Base-by-base conservation (phyloP, 305 asterid species). In the Plantago lanceolata region DNA sequence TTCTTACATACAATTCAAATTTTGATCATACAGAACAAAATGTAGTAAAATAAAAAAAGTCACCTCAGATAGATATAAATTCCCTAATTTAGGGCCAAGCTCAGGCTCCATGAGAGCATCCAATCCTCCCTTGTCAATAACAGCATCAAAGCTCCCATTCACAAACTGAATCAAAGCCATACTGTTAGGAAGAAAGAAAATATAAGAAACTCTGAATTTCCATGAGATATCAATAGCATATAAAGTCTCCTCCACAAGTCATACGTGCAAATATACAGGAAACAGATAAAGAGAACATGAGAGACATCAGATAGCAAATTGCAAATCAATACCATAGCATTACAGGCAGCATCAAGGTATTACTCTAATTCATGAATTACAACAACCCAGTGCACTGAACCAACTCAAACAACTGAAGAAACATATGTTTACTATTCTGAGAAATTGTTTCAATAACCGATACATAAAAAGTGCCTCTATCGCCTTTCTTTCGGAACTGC, bases 41-140 rank as follows among this genome's bases (percentile, higher is more conserved):
- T 44, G 28, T 53, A 31, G 63, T 70, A 19, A 57, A 15, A n/a
- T 55, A 13, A 61, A 61, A 71, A 64, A 57, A 65, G 63, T n/a
- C 69, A 94, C 99, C 99, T 94, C 96, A 47, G 84, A 77, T 64
- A 94, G 76, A 79, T 94, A 94, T 63, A 60, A 80, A 74, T 68
- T 68, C 67, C 99, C 99, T 65, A 88, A 72, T 71, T 70, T 72
- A 44, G 96, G 76, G 59, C 97, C 96, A 67, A 78, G 93, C 79
- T 78, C 72, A 11, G 99, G 99, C 79, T 87, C 99, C 99, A 94
- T 94, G 69, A 94, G 79, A 73, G 99, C 94, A 84, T 93, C 99
- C 90, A 93, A 77, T 61, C 99, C 99, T 75, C 99, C 99, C 75
- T 93, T 93, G 79, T 93, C 99, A 40, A 90, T 68, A 59, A 93